Evolutionary conservation across 805 yeast genomes (phyloP), one percentile per base, ranked within the genome.

Genomic region (Zygosaccharomyces bisporus): DNA sequence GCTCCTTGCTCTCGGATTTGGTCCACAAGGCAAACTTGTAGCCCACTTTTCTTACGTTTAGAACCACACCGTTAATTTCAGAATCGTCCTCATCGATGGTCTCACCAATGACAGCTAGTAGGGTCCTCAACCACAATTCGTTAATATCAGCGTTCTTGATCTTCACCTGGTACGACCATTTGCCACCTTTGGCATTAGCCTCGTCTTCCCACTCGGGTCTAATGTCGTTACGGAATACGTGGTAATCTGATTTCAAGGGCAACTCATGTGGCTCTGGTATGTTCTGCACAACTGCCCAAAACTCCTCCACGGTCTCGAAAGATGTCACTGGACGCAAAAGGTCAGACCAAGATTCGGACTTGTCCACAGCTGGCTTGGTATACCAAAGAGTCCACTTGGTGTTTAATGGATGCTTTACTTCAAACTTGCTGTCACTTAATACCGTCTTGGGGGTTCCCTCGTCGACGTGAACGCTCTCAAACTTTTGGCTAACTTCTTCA

Each of bases 161-260:
- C 66, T 74, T 82, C 69, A 84, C 81, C 69, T 77, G 81, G 70
- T 78, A 86, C 34, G 86, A 75, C 96, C 96, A 93, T 72, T 86
- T 88, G 62, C 99, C 99, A 64, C 99, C 99, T 56, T 81, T 76
- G 48, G 86, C 68, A 70, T 93, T 93, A 53, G 80, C 78, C 43
- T 72, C 75, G 68, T 93, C 98, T 75, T 93, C 99, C 99, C 99
- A 93, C 76, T 93, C 98, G 45, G 99, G 99, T 68, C 87, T 84
- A 60, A 93, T 81, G 46, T 89, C 95, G 64, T 84, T 86, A 72
- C 91, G 85, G 76, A 93, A 93, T 61, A 91, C 79, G 67, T 93
- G 95, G 72, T 91, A 91, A 70, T 93, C 98, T 9, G 96, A 86
- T 69, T 83, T 86, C 60, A 83, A 63, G 57, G 98, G 98, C 64